Evolutionary conservation across 805 yeast species (phyloP).

Genomic region (Cyberlindnera euphorbiae): DNA sequence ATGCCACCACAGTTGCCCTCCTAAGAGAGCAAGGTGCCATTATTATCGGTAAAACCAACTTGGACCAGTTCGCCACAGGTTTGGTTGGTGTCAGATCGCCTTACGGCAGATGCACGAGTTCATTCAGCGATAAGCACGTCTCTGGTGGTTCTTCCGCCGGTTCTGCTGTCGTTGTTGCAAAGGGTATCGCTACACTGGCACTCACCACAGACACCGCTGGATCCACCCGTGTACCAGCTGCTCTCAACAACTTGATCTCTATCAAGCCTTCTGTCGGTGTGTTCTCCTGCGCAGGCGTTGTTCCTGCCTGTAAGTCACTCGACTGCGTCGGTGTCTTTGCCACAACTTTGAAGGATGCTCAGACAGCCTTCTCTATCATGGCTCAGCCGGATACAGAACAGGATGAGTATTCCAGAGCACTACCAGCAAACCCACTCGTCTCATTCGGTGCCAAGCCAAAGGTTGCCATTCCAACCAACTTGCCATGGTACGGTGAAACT

Average conservation of each 20-base stretch:
- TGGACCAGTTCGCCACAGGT: slow-evolving; percentile 98
- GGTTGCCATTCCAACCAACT: slow-evolving; percentile 70
- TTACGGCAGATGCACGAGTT: slow-evolving; percentile 82
- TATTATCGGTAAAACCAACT: slow-evolving; percentile 86
- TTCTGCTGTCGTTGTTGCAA: slow-evolving; percentile 85
- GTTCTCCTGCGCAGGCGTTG: slow-evolving; percentile 86
- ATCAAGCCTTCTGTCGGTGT: slow-evolving; percentile 90
- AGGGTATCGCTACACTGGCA: slow-evolving; percentile 85
- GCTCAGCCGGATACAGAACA: slow-evolving; percentile 61
- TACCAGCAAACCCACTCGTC: slow-evolving; percentile 63
- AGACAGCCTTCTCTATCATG: slow-evolving; percentile 62
- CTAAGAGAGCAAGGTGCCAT: slow-evolving; percentile 89
- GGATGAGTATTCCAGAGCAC: slow-evolving; percentile 76
- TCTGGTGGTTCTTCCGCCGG: slow-evolving; percentile 97
- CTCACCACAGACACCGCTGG: slow-evolving; percentile 98
- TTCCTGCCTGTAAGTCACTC: slow-evolving; percentile 92
- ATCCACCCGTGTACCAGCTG: slow-evolving; percentile 96
- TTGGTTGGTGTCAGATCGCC: slow-evolving; percentile 94
- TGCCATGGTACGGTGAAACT: slow-evolving; percentile 77
- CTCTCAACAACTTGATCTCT: slow-evolving; percentile 85
- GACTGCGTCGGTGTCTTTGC: slow-evolving; percentile 91
- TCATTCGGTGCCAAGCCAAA: slow-evolving; percentile 55
- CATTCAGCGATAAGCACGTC: slow-evolving; percentile 72
- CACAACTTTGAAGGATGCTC: slow-evolving; percentile 76
- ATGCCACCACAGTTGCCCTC: slow-evolving; percentile 70